Conservation (phyloP, 1,139 yeast genomes). For the Candida neerlandica region DNA sequence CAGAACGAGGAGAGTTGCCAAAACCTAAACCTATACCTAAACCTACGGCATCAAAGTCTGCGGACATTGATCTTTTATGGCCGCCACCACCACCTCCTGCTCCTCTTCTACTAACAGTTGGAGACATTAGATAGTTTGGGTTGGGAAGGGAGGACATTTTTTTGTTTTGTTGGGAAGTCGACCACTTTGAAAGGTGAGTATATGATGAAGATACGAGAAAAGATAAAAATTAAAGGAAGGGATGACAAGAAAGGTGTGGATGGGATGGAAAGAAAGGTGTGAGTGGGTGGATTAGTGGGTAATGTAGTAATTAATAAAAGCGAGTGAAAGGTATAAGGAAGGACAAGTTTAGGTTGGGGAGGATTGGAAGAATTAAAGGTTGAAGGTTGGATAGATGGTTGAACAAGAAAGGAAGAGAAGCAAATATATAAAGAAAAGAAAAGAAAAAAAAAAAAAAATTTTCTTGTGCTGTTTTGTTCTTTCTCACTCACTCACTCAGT, state of each 20-base stretch:
- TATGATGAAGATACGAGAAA: too few relatives aligned
- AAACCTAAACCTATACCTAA: slow-evolving; percentile 28
- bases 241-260: not conserved
- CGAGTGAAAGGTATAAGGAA: slow-evolving; percentile 1
- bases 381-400: not conserved
- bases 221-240: too few relatives aligned
- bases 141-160: slow-evolving; percentile 20
- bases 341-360: slow-evolving; percentile 5
- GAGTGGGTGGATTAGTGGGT: too few relatives aligned
- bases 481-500: too few relatives aligned
- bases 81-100: too few relatives aligned
- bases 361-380: too few relatives aligned
- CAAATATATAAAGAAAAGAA: not conserved
- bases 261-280: not conserved
- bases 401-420: not conserved
- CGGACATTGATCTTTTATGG: slow-evolving; percentile 70
- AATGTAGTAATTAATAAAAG: too few relatives aligned
- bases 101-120: slow-evolving; percentile 36
- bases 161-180: slow-evolving; percentile 6
- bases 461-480: not conserved
- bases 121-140: slow-evolving; percentile 15
- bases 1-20: slow-evolving; percentile 29
- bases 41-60: slow-evolving; percentile 62
- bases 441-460: not conserved
- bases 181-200: not conserved